Evolutionary conservation across 139 green algal genomes (phyloP).

Genomic region (Picochlorum sp.): DNA sequence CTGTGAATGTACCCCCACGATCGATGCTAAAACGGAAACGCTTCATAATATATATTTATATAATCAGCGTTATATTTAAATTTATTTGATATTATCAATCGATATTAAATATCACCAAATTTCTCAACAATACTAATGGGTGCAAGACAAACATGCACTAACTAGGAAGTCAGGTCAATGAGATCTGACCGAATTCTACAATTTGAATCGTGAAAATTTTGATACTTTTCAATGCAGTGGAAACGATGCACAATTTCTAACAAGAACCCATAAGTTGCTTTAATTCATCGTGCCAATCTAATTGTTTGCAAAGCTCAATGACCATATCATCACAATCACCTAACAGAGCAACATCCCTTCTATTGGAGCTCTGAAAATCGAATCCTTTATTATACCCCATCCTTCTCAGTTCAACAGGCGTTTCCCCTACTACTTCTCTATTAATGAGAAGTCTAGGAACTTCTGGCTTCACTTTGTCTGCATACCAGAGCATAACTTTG

Average conservation of each 20-base stretch:
- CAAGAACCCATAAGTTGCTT: constrained; percentile 13
- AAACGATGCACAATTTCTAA: background rate
- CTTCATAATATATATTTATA: background rate
- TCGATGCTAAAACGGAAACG: constrained; percentile 80
- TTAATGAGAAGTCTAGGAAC: constrained; percentile 70
- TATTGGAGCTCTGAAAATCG: constrained; percentile 32
- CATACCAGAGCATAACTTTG: no score
- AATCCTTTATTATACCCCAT: constrained; percentile 26
- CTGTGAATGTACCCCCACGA: constrained; percentile 94
- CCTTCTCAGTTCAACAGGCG: background rate
- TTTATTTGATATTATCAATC: background rate
- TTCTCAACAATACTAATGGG: no score
- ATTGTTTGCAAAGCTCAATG: constrained; percentile 25
- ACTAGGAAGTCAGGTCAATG: no score
- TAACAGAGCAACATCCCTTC: constrained; percentile 45
- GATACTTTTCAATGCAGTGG: background rate
- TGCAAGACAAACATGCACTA: no score
- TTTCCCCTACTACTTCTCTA: constrained; percentile 51
- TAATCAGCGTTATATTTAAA: background rate
- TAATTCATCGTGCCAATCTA: constrained; percentile 57
- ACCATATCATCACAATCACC: constrained; percentile 60
- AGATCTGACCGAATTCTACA: no score
- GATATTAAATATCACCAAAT: background rate
- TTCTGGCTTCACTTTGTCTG: constrained; percentile 13
- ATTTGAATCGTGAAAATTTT: no score